These are phyloP conservation scores for Fusarium drepaniforme DNA, from an alignment of 2,329 filamentous ascomycete species.

Conservation along the genomic window DNA sequence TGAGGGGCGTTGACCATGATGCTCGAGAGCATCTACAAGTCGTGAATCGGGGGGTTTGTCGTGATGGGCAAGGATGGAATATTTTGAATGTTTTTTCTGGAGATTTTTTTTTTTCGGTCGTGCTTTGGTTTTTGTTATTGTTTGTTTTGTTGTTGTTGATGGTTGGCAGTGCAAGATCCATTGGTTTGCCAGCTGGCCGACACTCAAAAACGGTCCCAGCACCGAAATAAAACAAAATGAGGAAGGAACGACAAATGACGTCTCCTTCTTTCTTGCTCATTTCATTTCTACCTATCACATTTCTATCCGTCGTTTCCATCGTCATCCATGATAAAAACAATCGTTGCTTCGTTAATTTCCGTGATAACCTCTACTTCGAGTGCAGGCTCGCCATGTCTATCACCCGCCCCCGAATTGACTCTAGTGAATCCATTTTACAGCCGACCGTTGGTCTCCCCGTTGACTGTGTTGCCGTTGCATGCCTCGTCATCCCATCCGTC, in stretches of 20 bases:
- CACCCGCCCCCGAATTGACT: not conserved
- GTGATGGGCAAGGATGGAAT: not conserved
- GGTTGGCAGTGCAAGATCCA: not conserved
- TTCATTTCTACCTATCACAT: slow-evolving; percentile 1
- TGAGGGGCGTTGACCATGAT: slow-evolving; percentile 1
- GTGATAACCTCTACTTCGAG: not conserved
- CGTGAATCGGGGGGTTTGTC: not conserved
- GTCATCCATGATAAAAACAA: not conserved
- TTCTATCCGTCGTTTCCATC: slow-evolving; percentile 3
- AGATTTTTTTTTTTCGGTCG: not conserved
- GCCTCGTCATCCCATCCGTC: slow-evolving; percentile 60
- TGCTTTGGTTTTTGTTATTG: not conserved
- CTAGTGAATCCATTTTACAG: not conserved
- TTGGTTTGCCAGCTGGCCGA: slow-evolving; percentile 20
- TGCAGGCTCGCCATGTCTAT: not conserved
- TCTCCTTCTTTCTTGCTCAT: not conserved
- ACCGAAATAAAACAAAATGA: not conserved
- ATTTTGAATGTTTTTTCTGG: not conserved
- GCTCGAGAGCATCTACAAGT: not conserved
- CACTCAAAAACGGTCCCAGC: slow-evolving; percentile 8
- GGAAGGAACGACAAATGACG: slow-evolving; percentile 15
- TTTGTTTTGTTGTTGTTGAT: slow-evolving; percentile 1
- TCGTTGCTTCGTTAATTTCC: not conserved
- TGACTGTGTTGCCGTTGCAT: slow-evolving; percentile 1
- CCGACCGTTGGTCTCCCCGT: slow-evolving; percentile 11